Evolutionary conservation across 129 eudicot genomes (phyloP).

Genomic region (Saussurea involucrata): DNA sequence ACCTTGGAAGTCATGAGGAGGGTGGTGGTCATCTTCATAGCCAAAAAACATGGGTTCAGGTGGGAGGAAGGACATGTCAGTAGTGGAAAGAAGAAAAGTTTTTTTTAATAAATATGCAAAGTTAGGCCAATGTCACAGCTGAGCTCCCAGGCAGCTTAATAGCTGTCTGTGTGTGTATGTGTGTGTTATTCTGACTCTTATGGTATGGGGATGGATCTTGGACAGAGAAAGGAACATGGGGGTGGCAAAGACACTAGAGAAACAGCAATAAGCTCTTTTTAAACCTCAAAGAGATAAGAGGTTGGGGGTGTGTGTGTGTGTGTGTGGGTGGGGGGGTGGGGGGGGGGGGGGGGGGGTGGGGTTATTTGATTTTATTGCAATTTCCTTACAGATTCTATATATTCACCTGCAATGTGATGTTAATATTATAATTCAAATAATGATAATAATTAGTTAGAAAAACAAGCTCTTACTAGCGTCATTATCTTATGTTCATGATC

Average conservation of each 20-base stretch:
- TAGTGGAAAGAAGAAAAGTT: constrained; percentile 18
- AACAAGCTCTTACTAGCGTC: constrained; percentile 32
- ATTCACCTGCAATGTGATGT: constrained; percentile 48
- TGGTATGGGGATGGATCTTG: constrained; percentile 45
- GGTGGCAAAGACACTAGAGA: constrained; percentile 54
- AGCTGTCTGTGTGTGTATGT: constrained; percentile 25
- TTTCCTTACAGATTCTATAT: constrained; percentile 33
- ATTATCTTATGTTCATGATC: constrained; percentile 21
- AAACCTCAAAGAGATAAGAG: constrained; percentile 40
- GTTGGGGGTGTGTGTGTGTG: constrained; percentile 7
- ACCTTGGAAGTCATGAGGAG: constrained; percentile 75
- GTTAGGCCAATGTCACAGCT: constrained; percentile 36
- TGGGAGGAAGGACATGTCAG: constrained; percentile 56
- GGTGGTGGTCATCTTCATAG: constrained; percentile 54
- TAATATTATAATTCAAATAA: constrained; percentile 12
- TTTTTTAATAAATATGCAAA: constrained; percentile 17
- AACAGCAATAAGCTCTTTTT: constrained; percentile 39
- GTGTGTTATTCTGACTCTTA: constrained; percentile 12
- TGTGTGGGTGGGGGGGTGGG: neutral
- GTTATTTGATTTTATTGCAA: constrained; percentile 27
- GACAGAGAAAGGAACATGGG: constrained; percentile 48
- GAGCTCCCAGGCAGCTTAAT: constrained; percentile 19
- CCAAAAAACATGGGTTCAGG: constrained; percentile 59
- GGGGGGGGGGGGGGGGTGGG: constrained; percentile 14
- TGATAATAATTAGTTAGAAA: neutral